phyloP scores from a whole-genome alignment of 257 asterid species.

The Solanum piurae region DNA sequence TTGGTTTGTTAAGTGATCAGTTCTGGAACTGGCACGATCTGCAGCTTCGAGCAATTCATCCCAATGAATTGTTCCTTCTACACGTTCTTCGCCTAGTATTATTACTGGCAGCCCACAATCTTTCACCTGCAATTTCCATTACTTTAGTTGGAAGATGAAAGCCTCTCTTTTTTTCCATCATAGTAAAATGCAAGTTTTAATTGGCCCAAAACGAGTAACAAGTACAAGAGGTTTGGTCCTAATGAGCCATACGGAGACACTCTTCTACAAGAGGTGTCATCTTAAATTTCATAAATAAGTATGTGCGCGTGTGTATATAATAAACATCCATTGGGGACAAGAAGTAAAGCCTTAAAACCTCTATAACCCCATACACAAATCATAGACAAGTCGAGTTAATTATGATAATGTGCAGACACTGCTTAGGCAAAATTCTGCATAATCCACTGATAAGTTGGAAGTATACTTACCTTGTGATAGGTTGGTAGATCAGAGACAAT shows the following conservation, averaged over 20 bases:
- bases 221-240: not conserved
- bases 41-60: conserved; percentile 71
- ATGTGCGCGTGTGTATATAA: not conserved
- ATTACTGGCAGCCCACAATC: conserved; percentile 71
- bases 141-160: not conserved
- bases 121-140: conserved; percentile 43
- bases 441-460: not conserved
- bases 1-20: not conserved
- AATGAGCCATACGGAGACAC: not conserved
- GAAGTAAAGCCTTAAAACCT: not conserved
- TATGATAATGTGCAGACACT: not conserved
- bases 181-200: not conserved
- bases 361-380: not conserved
- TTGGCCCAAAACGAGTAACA: not conserved
- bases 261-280: not conserved
- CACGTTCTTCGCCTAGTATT: conserved; percentile 51
- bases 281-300: not conserved
- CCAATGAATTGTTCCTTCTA: conserved; percentile 73
- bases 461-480: conserved; percentile 46
- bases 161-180: not conserved
- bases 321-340: not conserved
- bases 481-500: conserved; percentile 73
- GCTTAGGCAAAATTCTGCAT: not conserved
- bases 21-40: conserved; percentile 48
- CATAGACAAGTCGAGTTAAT: not conserved